Percentiles rank a stretch among this genome's conserved stretches.
Evolutionary conservation across 2,329 filamentous ascomycete species (phyloP).

Genomic region (Cercospora citrullina): DNA sequence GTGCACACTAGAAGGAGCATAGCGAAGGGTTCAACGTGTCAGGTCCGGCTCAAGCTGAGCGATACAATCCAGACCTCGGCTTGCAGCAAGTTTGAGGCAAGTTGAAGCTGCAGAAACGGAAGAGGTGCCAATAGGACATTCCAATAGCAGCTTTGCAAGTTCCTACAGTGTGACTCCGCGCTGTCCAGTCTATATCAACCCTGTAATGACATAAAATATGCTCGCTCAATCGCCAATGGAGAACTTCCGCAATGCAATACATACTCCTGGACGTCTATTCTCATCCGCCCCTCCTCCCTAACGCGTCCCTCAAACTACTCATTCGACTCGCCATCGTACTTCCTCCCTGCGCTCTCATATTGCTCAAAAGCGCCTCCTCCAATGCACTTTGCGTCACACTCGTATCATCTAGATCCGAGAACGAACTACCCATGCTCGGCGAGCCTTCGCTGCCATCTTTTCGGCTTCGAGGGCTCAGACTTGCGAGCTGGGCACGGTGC

Average conservation of each 20-base stretch:
- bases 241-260: not conserved
- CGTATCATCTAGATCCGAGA: slow-evolving; percentile 81
- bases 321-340: slow-evolving; percentile 51
- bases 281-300: slow-evolving; percentile 21
- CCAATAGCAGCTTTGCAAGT: not conserved
- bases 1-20: not conserved
- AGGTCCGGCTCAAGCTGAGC: not conserved
- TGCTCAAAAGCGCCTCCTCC: slow-evolving; percentile 74
- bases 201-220: not conserved
- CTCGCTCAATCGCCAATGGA: not conserved
- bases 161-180: not conserved
- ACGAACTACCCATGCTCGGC: slow-evolving; percentile 81
- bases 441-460: slow-evolving; percentile 70
- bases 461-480: slow-evolving; percentile 55
- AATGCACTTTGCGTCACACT: slow-evolving; percentile 78
- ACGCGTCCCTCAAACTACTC: slow-evolving; percentile 51
- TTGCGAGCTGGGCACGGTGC: slow-evolving; percentile 59
- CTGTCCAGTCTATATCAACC: not conserved
- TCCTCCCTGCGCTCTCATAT: slow-evolving; percentile 58
- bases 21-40: not conserved
- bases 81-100: not conserved
- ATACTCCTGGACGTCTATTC: not conserved
- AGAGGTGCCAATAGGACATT: not conserved
- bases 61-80: not conserved
- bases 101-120: not conserved